Evolutionary conservation across 2,329 filamentous ascomycete genomes (phyloP).

Genomic region (Pyrenophora teres): DNA sequence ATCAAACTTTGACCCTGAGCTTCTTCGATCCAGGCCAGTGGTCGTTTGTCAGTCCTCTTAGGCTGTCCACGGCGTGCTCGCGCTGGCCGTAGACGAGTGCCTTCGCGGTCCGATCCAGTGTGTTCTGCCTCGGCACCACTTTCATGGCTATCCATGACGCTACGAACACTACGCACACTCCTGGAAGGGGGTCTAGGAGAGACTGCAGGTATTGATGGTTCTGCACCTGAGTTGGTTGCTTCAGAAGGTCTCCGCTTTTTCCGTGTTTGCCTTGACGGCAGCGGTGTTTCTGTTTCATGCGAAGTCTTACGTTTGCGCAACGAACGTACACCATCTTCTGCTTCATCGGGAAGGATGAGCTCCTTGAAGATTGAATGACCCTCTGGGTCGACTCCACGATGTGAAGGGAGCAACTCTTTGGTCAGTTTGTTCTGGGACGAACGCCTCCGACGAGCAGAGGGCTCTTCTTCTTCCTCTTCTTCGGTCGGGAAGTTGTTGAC

Average conservation of each 20-base stretch:
- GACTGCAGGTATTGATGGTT: slow-evolving; percentile 33
- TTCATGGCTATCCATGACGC: slow-evolving; percentile 37
- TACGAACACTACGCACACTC: slow-evolving; percentile 26
- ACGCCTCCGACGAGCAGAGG: slow-evolving; percentile 55
- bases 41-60: slow-evolving; percentile 43
- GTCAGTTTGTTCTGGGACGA: slow-evolving; percentile 69
- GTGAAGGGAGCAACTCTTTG: slow-evolving; percentile 72
- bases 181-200: slow-evolving; percentile 38
- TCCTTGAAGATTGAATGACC: slow-evolving; percentile 76
- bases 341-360: slow-evolving; percentile 71
- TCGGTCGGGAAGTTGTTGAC: slow-evolving; percentile 52
- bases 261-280: slow-evolving; percentile 44
- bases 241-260: slow-evolving; percentile 51
- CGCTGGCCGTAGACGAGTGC: slow-evolving; percentile 35
- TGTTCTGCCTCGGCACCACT: slow-evolving; percentile 34
- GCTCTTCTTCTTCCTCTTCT: slow-evolving; percentile 45
- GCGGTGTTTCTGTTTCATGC: slow-evolving; percentile 65
- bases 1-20: slow-evolving; percentile 37
- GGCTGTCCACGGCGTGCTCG: slow-evolving; percentile 40
- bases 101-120: slow-evolving; percentile 39
- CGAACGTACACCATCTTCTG: slow-evolving; percentile 75
- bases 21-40: slow-evolving; percentile 45
- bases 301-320: slow-evolving; percentile 85
- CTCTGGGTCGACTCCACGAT: slow-evolving; percentile 66
- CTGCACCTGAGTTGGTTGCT: slow-evolving; percentile 38